These are phyloP conservation scores for Nannizziopsis arthrosporioides DNA, from an alignment of 2,329 filamentous ascomycete genomes.

Conservation along the genomic window DNA sequence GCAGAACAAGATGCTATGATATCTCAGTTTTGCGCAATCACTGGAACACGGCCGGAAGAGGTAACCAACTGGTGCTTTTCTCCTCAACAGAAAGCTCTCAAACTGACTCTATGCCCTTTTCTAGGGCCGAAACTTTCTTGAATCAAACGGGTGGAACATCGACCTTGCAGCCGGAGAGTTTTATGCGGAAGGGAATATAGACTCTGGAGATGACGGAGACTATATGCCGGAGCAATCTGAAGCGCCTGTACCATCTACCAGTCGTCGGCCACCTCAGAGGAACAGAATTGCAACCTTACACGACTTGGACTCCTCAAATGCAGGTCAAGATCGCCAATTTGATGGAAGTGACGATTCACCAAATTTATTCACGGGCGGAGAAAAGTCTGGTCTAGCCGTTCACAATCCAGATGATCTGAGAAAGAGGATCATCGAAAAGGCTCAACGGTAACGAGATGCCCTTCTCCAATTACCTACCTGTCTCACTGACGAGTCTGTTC, in stretches of 20 bases:
- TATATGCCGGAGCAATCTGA: slow-evolving; percentile 19
- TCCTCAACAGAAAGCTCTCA: too few species aligned
- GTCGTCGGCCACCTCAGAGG: slow-evolving; percentile 24
- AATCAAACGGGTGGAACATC: slow-evolving; percentile 55
- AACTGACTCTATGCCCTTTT: not conserved
- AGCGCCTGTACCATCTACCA: slow-evolving; percentile 23
- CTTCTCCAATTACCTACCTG: too few species aligned
- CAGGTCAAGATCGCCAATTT: slow-evolving; percentile 33
- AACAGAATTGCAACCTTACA: slow-evolving; percentile 41
- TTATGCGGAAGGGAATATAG: slow-evolving; percentile 40
- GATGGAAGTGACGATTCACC: slow-evolving; percentile 43
- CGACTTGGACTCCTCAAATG: slow-evolving; percentile 30
- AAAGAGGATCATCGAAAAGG: slow-evolving; percentile 41
- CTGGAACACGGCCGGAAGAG: slow-evolving; percentile 40
- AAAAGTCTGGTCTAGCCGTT: slow-evolving; percentile 57
- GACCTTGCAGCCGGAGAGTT: slow-evolving; percentile 50
- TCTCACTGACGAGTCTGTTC: slow-evolving; percentile 11
- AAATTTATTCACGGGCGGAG: slow-evolving; percentile 54
- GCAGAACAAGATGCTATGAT: slow-evolving; percentile 33
- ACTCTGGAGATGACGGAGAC: slow-evolving; percentile 23
- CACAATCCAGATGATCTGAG: slow-evolving; percentile 50
- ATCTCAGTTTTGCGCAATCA: slow-evolving; percentile 46
- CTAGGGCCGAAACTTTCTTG: slow-evolving; percentile 57
- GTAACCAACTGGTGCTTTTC: slow-evolving; percentile 25
- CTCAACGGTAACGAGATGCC: slow-evolving; percentile 19